These are phyloP conservation scores for Termitomyces eurrhizus DNA, from an alignment of 768 basidiomycete genomes.

Conservation along the genomic window DNA sequence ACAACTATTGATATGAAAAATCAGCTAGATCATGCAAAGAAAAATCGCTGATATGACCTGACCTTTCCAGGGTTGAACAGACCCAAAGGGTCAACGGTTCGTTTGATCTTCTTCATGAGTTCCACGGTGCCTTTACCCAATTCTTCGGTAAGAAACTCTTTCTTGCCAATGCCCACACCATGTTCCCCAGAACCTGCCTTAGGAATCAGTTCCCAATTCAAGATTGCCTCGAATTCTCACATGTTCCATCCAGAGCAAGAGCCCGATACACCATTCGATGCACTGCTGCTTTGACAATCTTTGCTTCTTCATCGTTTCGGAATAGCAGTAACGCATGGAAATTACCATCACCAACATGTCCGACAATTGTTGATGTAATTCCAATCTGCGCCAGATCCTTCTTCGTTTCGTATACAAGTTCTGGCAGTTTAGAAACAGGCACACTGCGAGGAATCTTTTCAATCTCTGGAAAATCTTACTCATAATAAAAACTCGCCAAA, in stretches of 20 bases:
- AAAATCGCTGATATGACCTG: not conserved
- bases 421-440: constrained; percentile 60
- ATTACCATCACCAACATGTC: constrained; percentile 72
- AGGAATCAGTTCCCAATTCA: not conserved
- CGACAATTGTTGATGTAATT: constrained; percentile 62
- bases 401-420: constrained; percentile 66
- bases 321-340: constrained; percentile 53
- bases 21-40: constrained; percentile 1
- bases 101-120: constrained; percentile 82
- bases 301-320: constrained; percentile 49
- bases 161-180: constrained; percentile 85
- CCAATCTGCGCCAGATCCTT: constrained; percentile 58
- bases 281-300: constrained; percentile 40
- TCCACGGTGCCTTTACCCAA: constrained; percentile 79
- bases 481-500: constrained; percentile 44
- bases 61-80: constrained; percentile 88
- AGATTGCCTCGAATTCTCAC: constrained; percentile 26
- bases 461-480: not conserved
- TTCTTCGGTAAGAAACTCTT: constrained; percentile 75
- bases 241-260: constrained; percentile 70
- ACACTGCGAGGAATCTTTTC: constrained; percentile 31
- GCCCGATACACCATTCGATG: constrained; percentile 64
- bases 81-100: constrained; percentile 65
- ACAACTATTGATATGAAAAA: constrained; percentile 10
- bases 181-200: constrained; percentile 72